Evolutionary conservation across 1,139 yeast species (phyloP).

Genomic region (Yamadazyma blattariae): DNA sequence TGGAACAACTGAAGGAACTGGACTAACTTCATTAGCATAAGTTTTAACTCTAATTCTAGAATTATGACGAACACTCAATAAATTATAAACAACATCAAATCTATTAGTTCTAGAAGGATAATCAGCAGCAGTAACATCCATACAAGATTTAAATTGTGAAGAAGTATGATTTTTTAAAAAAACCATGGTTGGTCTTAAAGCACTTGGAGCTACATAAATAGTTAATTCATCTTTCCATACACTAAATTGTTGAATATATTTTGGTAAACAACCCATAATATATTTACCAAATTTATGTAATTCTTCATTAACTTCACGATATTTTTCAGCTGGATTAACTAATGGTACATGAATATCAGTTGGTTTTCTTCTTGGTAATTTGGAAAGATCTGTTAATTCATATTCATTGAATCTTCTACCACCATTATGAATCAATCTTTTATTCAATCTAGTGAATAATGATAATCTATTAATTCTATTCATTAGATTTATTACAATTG

Average conservation of each 20-base stretch:
- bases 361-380: constrained; percentile 40
- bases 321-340: constrained; percentile 77
- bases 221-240: constrained; percentile 92
- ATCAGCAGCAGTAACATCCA: constrained; percentile 86
- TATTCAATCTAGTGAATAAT: constrained; percentile 1
- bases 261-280: constrained; percentile 76
- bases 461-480: constrained; percentile 1
- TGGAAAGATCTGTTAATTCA: constrained; percentile 35
- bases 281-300: constrained; percentile 83
- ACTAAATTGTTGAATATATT: constrained; percentile 76
- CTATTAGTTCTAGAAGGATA: constrained; percentile 82
- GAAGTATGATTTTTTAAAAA: constrained; percentile 79
- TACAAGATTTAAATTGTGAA: constrained; percentile 72
- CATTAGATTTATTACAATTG: constrained; percentile 4
- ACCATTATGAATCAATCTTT: constrained; percentile 7
- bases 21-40: constrained; percentile 77
- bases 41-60: constrained; percentile 88
- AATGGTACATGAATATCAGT: constrained; percentile 50
- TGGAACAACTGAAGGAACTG: constrained; percentile 76
- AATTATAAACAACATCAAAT: constrained; percentile 83
- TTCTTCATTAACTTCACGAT: constrained; percentile 65
- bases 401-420: constrained; percentile 12
- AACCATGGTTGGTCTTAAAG: constrained; percentile 64
- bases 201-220: constrained; percentile 72
- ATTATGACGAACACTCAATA: constrained; percentile 79